These are phyloP conservation scores for Heliosperma pusillum DNA, from an alignment of 148 eudicot genomes.

Conservation along the genomic window DNA sequence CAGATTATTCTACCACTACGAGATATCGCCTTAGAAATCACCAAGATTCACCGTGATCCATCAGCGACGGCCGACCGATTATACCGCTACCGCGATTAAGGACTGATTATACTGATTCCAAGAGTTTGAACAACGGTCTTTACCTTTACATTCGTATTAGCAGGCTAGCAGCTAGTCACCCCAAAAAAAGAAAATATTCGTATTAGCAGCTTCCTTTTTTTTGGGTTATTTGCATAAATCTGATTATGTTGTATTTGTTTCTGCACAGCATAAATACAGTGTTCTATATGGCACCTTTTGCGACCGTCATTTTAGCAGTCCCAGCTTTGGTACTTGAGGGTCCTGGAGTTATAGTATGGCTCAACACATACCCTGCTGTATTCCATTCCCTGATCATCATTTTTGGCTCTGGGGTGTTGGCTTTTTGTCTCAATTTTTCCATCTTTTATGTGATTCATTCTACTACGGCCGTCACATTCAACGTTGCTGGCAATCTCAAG, in stretches of 20 bases:
- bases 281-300: slow-evolving; percentile 96
- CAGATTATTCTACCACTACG: too few species aligned
- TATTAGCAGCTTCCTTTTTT: too few species aligned
- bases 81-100: too few species aligned
- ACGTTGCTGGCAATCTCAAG: slow-evolving; percentile 98
- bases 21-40: too few species aligned
- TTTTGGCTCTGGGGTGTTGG: slow-evolving; percentile 77
- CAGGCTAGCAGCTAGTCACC: too few species aligned
- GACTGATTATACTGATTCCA: too few species aligned
- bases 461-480: slow-evolving; percentile 95
- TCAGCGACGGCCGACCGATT: too few species aligned
- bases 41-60: too few species aligned
- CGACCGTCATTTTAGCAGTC: slow-evolving; percentile 76
- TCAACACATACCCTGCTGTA: slow-evolving; percentile 47
- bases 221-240: neutral
- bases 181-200: too few species aligned
- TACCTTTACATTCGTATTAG: too few species aligned
- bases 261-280: slow-evolving; percentile 80
- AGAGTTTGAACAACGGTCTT: too few species aligned
- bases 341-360: slow-evolving; percentile 69
- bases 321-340: slow-evolving; percentile 94
- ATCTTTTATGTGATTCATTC: slow-evolving; percentile 96
- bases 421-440: slow-evolving; percentile 94
- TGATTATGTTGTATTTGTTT: slow-evolving; percentile 10
- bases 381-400: slow-evolving; percentile 60